A percentile compares a stretch with the other conserved stretches of the same genome.
Conservation (phyloP, 306 rosid genomes). For the Vigna angularis region DNA sequence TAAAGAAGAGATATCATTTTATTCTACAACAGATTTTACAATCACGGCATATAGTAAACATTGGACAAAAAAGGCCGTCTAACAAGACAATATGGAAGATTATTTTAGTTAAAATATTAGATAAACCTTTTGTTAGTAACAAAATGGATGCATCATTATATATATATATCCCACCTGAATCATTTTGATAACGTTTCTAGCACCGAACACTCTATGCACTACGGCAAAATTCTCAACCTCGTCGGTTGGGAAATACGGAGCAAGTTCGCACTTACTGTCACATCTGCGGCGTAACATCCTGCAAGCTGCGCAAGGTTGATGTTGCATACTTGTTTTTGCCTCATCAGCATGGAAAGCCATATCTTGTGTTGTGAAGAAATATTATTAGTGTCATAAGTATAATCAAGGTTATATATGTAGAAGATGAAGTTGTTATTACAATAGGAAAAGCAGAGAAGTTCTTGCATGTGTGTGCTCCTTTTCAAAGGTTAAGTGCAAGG, state of each 20-base stretch:
- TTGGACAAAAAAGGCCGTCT: too few relatives aligned
- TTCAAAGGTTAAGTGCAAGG: constrained; percentile 38
- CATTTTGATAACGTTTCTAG: constrained; percentile 52
- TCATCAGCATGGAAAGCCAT: constrained; percentile 15
- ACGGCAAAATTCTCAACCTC: constrained; percentile 40
- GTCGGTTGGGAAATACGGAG: constrained; percentile 47
- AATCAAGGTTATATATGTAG: background rate
- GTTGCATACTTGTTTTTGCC: constrained; percentile 19
- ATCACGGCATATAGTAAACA: too few relatives aligned
- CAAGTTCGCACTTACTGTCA: constrained; percentile 43
- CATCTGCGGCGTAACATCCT: constrained; percentile 50
- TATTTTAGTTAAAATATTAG: background rate
- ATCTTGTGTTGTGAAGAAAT: background rate
- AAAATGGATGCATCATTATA: background rate
- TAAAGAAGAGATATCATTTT: too few relatives aligned
- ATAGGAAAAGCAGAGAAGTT: background rate
- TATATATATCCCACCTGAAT: constrained; percentile 43
- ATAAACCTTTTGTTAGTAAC: background rate
- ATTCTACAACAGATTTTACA: too few relatives aligned
- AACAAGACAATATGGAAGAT: background rate
- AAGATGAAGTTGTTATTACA: constrained; percentile 22
- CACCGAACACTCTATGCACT: constrained; percentile 50
- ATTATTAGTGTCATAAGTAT: background rate
- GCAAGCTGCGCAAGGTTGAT: constrained; percentile 53
- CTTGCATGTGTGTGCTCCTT: background rate